phyloP scores from a whole-genome alignment of 805 yeast species.

The Candida tibetensis region DNA sequence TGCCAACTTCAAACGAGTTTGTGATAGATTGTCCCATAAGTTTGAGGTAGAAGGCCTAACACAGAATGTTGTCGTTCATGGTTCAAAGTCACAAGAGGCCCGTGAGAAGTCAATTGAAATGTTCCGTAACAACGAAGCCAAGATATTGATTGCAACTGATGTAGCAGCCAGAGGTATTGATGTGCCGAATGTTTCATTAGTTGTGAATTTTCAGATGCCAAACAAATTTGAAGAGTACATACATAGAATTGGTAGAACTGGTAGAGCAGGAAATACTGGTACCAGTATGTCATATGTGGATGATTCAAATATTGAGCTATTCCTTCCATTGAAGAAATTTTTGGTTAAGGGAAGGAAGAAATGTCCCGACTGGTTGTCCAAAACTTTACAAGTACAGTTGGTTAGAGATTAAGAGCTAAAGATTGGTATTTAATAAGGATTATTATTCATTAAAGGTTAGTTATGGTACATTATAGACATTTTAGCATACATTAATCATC shows the following conservation, averaged over 20 bases:
- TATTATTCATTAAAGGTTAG: not conserved
- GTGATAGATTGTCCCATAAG: conserved; percentile 61
- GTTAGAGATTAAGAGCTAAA: conserved; percentile 13
- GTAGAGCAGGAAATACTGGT: conserved; percentile 87
- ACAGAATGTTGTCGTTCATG: conserved; percentile 68
- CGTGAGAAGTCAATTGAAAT: conserved; percentile 74
- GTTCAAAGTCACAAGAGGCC: conserved; percentile 79
- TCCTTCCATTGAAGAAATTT: conserved; percentile 50
- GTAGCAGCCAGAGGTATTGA: conserved; percentile 96
- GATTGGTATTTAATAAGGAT: not conserved
- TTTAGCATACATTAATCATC: conserved; percentile 6
- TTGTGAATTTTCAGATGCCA: conserved; percentile 83
- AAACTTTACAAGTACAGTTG: conserved; percentile 12
- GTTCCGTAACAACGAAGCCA: conserved; percentile 53
- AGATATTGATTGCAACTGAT: conserved; percentile 84
- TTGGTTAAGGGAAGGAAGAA: conserved; percentile 35
- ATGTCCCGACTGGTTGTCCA: conserved; percentile 26
- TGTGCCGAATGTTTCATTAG: conserved; percentile 81
- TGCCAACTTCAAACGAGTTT: conserved; percentile 71
- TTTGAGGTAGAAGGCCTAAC: conserved; percentile 41
- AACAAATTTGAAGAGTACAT: conserved; percentile 76
- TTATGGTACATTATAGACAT: not conserved
- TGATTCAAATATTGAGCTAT: conserved; percentile 50
- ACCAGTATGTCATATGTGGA: conserved; percentile 70
- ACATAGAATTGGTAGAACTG: conserved; percentile 95